Conservation (phyloP, 352 stramenopile genomes). For the Globisporangium paroecandrum region DNA sequence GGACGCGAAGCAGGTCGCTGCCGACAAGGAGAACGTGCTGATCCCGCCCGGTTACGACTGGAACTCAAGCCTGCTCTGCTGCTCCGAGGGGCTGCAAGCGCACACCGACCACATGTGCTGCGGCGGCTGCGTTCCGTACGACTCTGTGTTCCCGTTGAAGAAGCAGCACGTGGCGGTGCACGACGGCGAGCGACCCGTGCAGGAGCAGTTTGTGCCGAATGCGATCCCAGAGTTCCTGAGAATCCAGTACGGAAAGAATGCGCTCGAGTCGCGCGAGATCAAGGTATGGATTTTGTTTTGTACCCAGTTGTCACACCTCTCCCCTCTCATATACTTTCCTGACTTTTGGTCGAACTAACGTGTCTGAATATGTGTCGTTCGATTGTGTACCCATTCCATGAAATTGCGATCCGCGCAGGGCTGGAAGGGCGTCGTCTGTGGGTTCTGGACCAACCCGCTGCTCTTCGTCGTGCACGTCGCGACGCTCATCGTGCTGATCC, state of each 20-base stretch:
- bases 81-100: constrained; percentile 58
- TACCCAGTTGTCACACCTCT: background rate
- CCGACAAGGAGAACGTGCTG: constrained; percentile 43
- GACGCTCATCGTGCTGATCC: constrained; percentile 33
- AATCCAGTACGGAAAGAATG: constrained; percentile 63
- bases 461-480: constrained; percentile 57
- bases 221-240: constrained; percentile 54
- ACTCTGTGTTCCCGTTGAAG: constrained; percentile 61
- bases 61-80: constrained; percentile 65
- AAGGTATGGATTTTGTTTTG: constrained; percentile 41
- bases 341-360: background rate
- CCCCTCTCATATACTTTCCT: background rate
- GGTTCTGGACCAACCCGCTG: constrained; percentile 67
- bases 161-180: constrained; percentile 39
- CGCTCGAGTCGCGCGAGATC: constrained; percentile 60
- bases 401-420: constrained; percentile 28
- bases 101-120: constrained; percentile 76
- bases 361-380: background rate
- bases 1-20: constrained; percentile 35
- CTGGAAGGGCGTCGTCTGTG: constrained; percentile 77
- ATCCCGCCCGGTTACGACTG: constrained; percentile 59
- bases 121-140: constrained; percentile 59
- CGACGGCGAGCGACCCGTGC: constrained; percentile 38
- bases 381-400: background rate
- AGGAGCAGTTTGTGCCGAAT: constrained; percentile 55